phyloP scores from a whole-genome alignment of 2,329 filamentous ascomycete genomes.

The Fusarium tjaetaba region DNA sequence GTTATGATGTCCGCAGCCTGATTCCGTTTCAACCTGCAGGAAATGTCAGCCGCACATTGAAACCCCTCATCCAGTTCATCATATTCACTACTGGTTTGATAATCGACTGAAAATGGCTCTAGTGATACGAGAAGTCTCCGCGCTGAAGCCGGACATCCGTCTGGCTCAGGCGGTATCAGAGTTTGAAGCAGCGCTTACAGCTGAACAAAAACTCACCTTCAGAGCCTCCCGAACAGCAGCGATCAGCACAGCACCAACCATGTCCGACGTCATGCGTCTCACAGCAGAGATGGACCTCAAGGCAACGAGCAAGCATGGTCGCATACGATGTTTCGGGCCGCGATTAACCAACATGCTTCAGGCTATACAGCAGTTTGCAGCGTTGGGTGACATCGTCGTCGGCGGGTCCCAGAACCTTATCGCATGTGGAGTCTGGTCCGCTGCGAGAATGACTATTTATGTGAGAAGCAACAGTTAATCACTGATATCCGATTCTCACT shows the following conservation, averaged over 20 bases:
- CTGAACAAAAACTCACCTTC: not conserved
- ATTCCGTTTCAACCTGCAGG: not conserved
- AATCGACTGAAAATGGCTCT: not conserved
- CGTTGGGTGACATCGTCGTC: fast-evolving
- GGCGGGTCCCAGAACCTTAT: not conserved
- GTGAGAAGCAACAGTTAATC: not conserved
- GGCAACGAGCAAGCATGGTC: not conserved
- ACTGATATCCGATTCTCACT: not conserved
- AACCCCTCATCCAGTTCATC: not conserved
- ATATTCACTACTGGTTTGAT: not conserved
- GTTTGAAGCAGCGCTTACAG: fast-evolving
- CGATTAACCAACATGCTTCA: not conserved
- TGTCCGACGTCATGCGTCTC: not conserved
- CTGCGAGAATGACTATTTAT: not conserved
- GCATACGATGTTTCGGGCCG: not conserved
- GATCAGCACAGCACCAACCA: not conserved
- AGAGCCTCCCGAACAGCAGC: not conserved
- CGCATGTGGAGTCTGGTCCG: not conserved
- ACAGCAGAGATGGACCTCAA: not conserved
- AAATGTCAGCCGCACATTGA: not conserved
- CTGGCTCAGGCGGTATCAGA: not conserved
- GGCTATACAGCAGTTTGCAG: not conserved
- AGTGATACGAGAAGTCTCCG: not conserved
- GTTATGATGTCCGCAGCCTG: not conserved
- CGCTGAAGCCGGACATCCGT: not conserved